Conservation (phyloP, 2,329 filamentous ascomycete species). For the Hypoxylon sp. region DNA sequence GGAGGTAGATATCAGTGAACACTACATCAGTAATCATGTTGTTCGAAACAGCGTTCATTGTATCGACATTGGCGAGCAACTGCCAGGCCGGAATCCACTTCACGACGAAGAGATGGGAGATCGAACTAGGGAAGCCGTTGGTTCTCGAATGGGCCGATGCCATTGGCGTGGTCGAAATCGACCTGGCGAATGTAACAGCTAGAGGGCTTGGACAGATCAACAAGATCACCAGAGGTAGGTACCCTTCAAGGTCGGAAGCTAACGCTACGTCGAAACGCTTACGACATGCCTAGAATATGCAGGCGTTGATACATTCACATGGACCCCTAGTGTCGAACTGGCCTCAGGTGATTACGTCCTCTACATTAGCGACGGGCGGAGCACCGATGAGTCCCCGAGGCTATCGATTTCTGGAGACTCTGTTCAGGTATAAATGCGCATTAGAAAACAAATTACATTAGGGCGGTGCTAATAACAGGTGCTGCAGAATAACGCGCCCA, state of each 20-base stretch:
- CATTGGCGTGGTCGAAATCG: constrained; percentile 18
- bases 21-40: constrained; percentile 13
- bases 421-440: constrained; percentile 19
- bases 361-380: constrained; percentile 17
- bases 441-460: not conserved
- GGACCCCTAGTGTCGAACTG: constrained; percentile 20
- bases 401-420: constrained; percentile 2
- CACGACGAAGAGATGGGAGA: constrained; percentile 34
- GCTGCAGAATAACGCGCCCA: constrained; percentile 5
- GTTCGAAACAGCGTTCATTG: not conserved
- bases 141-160: constrained; percentile 29
- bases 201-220: constrained; percentile 3
- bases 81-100: constrained; percentile 25
- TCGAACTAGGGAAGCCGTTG: constrained; percentile 12
- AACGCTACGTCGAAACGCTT: not conserved
- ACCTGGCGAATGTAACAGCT: constrained; percentile 11
- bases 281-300: constrained; percentile 11
- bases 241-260: not conserved
- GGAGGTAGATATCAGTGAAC: not conserved
- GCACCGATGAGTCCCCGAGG: constrained; percentile 21
- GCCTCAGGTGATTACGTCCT: constrained; percentile 27
- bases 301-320: constrained; percentile 16
- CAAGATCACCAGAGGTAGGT: constrained; percentile 22
- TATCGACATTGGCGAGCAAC: not conserved
- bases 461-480: not conserved